Evolutionary conservation across 75 land plant species (phyloP).

Genomic region (Sequoia sempervirens): DNA sequence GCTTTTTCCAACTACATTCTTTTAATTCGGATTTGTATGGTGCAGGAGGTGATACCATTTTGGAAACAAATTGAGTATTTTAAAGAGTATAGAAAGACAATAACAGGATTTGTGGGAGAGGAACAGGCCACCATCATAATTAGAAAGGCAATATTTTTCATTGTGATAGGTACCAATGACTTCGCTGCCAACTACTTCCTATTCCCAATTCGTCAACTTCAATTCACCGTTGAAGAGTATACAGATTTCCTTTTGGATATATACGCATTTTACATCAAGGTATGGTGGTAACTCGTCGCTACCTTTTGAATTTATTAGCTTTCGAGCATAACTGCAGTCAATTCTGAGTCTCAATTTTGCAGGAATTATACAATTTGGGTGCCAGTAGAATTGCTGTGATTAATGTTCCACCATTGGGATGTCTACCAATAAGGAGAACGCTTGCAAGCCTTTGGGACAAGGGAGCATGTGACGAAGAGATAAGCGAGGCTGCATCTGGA

Average conservation of each 20-base stretch:
- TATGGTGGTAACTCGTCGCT: background rate
- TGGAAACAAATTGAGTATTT: constrained; percentile 22
- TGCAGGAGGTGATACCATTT: constrained; percentile 22
- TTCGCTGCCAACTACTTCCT: constrained; percentile 15
- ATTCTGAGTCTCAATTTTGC: background rate
- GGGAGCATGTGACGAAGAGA: background rate
- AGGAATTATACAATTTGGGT: background rate
- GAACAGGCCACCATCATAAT: constrained; percentile 11
- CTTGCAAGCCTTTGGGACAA: too few species aligned
- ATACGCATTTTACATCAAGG: background rate
- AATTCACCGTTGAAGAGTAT: constrained; percentile 16
- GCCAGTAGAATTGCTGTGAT: background rate
- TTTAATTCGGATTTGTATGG: too few species aligned
- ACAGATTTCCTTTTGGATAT: background rate
- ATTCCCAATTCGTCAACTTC: constrained; percentile 2
- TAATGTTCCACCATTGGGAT: constrained; percentile 9
- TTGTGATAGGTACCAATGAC: constrained; percentile 24
- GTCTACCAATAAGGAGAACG: background rate
- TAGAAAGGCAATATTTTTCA: constrained; percentile 2
- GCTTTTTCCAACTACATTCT: background rate
- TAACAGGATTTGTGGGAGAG: constrained; percentile 14
- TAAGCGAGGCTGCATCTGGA: background rate
- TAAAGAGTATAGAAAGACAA: constrained; percentile 13
- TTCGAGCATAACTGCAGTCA: background rate
- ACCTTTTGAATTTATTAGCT: too few species aligned